A percentile compares a stretch with the other conserved stretches of the same genome.
Evolutionary conservation across 108 stramenopile genomes (phyloP).

Genomic region (Cylindrotheca closterium): DNA sequence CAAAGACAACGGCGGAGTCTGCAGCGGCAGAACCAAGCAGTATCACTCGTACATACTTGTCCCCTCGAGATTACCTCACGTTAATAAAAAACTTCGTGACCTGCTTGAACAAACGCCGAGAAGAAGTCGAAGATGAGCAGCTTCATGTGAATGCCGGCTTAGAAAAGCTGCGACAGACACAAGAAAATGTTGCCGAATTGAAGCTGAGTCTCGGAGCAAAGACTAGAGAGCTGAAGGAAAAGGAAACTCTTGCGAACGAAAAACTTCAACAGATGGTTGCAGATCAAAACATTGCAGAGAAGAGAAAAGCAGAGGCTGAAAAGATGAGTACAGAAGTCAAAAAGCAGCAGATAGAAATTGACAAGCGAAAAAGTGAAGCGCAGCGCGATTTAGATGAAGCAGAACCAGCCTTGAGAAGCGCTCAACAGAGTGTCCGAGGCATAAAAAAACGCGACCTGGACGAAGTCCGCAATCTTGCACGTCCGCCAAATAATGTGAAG

Average conservation of each 20-base stretch:
- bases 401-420: conserved; percentile 92
- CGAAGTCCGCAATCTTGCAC: conserved; percentile 89
- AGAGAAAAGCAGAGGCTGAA: conserved; percentile 91
- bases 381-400: conserved; percentile 94
- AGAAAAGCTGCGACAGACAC: conserved; percentile 90
- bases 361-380: conserved; percentile 86
- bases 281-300: conserved; percentile 96
- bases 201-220: conserved; percentile 82
- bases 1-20: conserved; percentile 69
- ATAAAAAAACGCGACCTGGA: conserved; percentile 97
- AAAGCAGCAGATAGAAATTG: conserved; percentile 75
- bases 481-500: conserved; percentile 93
- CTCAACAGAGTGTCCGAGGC: conserved; percentile 86
- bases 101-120: conserved; percentile 76
- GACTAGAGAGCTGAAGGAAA: conserved; percentile 73
- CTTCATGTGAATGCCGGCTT: conserved; percentile 96
- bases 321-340: conserved; percentile 84
- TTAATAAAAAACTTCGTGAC: conserved; percentile 91
- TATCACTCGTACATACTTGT: conserved; percentile 79
- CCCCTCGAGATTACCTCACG: conserved; percentile 95
- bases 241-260: conserved; percentile 90
- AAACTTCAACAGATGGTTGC: conserved; percentile 98
- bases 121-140: conserved; percentile 92
- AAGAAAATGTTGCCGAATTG: conserved; percentile 90
- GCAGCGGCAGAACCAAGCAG: conserved; percentile 47